phyloP scores from a whole-genome alignment of 208 protist genomes.

The Lotmaria passim region DNA sequence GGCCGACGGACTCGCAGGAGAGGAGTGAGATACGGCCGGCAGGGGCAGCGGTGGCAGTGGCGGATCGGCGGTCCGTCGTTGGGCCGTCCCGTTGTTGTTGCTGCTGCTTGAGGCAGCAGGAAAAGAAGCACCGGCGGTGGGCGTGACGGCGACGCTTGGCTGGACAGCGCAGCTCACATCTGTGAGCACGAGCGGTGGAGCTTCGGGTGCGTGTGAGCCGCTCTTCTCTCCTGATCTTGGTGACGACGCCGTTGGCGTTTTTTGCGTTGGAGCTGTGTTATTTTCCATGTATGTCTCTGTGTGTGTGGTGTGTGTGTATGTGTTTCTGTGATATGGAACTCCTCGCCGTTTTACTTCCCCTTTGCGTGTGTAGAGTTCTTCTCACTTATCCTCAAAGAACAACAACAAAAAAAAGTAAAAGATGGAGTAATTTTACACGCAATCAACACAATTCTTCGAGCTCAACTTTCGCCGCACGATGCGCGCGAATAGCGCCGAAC shows the following conservation, averaged over 20 bases:
- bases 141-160: not conserved
- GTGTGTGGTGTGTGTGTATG: not conserved
- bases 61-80: not conserved
- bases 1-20: not conserved
- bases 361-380: not conserved
- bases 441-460: too few relatives aligned
- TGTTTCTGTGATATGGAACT: not conserved
- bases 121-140: too few relatives aligned
- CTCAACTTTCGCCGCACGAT: too few relatives aligned
- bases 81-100: not conserved
- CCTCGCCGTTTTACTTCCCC: not conserved
- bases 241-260: not conserved
- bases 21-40: not conserved
- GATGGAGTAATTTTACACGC: too few relatives aligned
- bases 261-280: not conserved
- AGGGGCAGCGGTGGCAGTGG: slow-evolving; percentile 6
- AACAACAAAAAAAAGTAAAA: not conserved
- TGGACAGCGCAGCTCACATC: not conserved
- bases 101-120: too few relatives aligned
- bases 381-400: not conserved
- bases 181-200: slow-evolving; percentile 6
- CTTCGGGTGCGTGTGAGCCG: not conserved
- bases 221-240: not conserved
- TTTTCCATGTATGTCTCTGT: not conserved
- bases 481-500: too few relatives aligned